Evolutionary conservation across 495 filamentous ascomycete genomes (phyloP).

Genomic region (Aspergillus hancockii): DNA sequence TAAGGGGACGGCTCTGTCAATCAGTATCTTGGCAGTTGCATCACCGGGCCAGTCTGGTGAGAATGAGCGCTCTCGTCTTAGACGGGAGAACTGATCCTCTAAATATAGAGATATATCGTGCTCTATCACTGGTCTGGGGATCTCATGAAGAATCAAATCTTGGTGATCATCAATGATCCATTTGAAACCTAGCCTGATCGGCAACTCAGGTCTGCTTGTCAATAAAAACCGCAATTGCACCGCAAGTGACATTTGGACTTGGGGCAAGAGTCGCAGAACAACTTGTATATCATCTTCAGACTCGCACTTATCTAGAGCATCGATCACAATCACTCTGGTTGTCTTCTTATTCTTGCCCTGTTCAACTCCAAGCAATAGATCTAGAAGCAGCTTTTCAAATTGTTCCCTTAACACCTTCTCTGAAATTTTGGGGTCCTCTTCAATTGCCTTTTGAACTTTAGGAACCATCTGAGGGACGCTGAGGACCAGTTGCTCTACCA

Average conservation of each 20-base stretch:
- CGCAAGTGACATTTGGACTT: slow-evolving; percentile 9
- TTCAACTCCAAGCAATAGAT: not conserved
- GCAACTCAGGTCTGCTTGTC: slow-evolving; percentile 47
- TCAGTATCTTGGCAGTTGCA: slow-evolving; percentile 8
- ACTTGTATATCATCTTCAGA: slow-evolving; percentile 34
- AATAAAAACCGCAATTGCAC: slow-evolving; percentile 27
- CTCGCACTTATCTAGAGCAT: slow-evolving; percentile 55
- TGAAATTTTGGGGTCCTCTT: slow-evolving; percentile 31
- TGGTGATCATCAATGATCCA: slow-evolving; percentile 15
- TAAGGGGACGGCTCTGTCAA: slow-evolving; percentile 20
- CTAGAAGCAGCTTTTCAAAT: slow-evolving; percentile 48
- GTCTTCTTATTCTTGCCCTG: no score
- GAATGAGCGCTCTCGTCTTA: slow-evolving; percentile 15
- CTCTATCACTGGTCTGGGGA: slow-evolving; percentile 19
- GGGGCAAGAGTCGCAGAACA: slow-evolving; percentile 39
- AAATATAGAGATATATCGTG: slow-evolving; percentile 27
- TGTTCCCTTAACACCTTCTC: slow-evolving; percentile 41
- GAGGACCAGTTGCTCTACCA: slow-evolving; percentile 40
- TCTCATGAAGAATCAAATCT: slow-evolving; percentile 25
- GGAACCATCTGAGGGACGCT: slow-evolving; percentile 27
- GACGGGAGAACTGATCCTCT: slow-evolving; percentile 15
- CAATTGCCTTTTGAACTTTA: slow-evolving; percentile 37
- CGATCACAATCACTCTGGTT: slow-evolving; percentile 41
- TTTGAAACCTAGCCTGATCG: slow-evolving; percentile 35
- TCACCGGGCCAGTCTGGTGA: slow-evolving; percentile 41